Conservation (phyloP, 2,329 filamentous ascomycete genomes). For the Ceratocystis eucalypticola region DNA sequence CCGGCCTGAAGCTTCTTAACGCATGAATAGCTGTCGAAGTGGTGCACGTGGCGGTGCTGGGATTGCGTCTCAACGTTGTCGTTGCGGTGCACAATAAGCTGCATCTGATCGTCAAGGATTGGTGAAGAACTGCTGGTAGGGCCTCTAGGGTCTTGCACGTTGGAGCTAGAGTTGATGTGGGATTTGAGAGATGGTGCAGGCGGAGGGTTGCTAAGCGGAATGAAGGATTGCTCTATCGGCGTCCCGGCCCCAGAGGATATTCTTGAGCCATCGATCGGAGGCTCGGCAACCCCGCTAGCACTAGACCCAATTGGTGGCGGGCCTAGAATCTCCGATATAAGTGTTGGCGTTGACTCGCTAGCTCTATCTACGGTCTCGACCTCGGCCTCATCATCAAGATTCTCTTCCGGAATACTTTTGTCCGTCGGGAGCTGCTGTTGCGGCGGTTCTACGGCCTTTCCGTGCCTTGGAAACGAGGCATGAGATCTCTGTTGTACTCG, state of each 20-base stretch:
- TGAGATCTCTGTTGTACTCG: constrained; percentile 1
- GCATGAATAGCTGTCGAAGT: constrained; percentile 88
- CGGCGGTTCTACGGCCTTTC: constrained; percentile 19
- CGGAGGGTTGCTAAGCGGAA: background rate
- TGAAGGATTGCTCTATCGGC: background rate
- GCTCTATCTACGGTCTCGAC: background rate
- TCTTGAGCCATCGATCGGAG: background rate
- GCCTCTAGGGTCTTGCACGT: background rate
- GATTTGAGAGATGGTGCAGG: background rate
- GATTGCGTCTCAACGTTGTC: background rate
- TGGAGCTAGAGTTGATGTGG: background rate
- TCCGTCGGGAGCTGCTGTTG: background rate
- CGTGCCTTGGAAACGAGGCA: constrained; percentile 17
- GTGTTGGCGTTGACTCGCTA: background rate
- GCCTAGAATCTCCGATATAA: constrained; percentile 6
- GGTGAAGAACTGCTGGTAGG: background rate
- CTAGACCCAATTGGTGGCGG: background rate
- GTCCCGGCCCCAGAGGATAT: background rate
- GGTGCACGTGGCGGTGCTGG: constrained; percentile 52
- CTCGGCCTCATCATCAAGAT: background rate
- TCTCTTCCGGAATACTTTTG: background rate
- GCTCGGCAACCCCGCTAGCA: background rate
- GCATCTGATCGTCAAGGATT: background rate
- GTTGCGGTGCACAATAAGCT: constrained; percentile 10
- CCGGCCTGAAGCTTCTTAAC: constrained; percentile 63